A percentile compares a stretch with the other conserved stretches of the same genome.
These are phyloP conservation scores for Quercus mongolica DNA, from an alignment of 306 rosid genomes.

Conservation along the genomic window DNA sequence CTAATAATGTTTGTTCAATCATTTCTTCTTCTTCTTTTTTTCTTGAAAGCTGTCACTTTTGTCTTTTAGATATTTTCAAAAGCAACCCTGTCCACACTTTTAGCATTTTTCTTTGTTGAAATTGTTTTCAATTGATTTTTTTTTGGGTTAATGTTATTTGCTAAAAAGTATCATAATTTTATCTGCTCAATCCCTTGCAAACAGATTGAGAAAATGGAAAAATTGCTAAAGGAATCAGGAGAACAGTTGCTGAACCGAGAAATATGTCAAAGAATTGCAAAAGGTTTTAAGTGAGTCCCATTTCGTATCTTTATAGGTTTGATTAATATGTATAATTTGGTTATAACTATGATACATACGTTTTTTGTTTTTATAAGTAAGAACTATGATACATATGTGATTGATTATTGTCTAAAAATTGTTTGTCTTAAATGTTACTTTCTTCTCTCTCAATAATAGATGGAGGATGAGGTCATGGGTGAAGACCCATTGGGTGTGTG, in stretches of 20 bases:
- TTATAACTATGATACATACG: background rate
- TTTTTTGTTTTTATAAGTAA: no score
- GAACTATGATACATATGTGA: background rate
- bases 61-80: background rate
- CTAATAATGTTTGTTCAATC: background rate
- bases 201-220: conserved; percentile 84
- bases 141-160: background rate
- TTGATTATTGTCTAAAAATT: no score
- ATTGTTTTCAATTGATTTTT: background rate
- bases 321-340: background rate
- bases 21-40: background rate
- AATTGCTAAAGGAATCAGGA: conserved; percentile 40
- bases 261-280: conserved; percentile 55
- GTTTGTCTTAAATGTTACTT: no score
- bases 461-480: no score
- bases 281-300: conserved; percentile 60
- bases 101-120: no score
- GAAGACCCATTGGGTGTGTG: no score
- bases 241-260: conserved; percentile 39
- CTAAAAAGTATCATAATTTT: background rate
- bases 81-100: background rate
- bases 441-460: no score
- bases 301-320: conserved; percentile 4
- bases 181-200: background rate
- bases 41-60: background rate